Evolutionary conservation across 164 flowering plant species (phyloP), one percentile per base, ranked within the genome.

Genomic region (Chloranthus sessilifolius): DNA sequence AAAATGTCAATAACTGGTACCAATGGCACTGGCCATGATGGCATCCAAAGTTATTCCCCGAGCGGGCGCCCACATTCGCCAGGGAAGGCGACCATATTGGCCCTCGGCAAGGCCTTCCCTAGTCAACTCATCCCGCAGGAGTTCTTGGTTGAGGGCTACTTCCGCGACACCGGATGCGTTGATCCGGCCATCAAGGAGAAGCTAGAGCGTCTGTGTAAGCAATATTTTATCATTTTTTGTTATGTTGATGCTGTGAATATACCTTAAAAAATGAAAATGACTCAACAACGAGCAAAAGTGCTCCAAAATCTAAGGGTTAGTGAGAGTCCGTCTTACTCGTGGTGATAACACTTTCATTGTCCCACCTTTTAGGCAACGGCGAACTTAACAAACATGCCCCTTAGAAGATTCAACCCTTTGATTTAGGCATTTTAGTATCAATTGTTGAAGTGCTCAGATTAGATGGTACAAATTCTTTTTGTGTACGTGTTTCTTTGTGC

Each of bases 81-180:
- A 0, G 76, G 81, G 20, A 79, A 69, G 66, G 88, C 88, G 2
- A 75, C 81, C 0, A 49, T 79, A 4, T 66, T 82, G 8, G 89
- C 85, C 2, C 25, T 80, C 1, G 85, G 85, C 46, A 77, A 82
- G 67, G 85, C 89, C 29, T 80, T 82, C 42, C 85, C 85, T 1
- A 52, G 50, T 48, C 85, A 82, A 36, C 54, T 79, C 35, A 44
- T 79, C 26, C 81, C 76, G 6, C 89, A 82, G 47, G 85, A 79
- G 4, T 55, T 58, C 60, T 50, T 82, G 52, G 88, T 79, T 10
- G 85, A 82, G 39, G 88, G 79, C 47, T 82, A 69, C 53, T 42
- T 70, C 28, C 74, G 83, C 1, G 80, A 79, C 61, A 79, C 88
- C 5, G 71, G 79, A 7, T 82, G 85, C n/a, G 58, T 61, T 0